Conservation (phyloP, 225 moss, liverwort and hornwort genomes). For the Thuidium tamariscinum region DNA sequence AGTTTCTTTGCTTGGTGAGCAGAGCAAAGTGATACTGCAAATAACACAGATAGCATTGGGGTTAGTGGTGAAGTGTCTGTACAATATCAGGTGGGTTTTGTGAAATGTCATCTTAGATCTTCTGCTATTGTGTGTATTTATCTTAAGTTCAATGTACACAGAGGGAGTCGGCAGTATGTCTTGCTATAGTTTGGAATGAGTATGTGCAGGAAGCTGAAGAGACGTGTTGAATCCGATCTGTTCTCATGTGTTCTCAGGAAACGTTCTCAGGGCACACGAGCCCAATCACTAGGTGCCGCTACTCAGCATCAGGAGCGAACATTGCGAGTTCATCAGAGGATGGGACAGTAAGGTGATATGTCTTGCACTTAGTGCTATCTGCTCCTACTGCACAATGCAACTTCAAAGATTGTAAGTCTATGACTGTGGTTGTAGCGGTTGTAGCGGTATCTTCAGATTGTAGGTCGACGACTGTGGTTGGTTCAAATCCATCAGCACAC, state of each 20-base stretch:
- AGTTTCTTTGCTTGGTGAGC: slow-evolving; percentile 1
- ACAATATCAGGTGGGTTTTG: slow-evolving; percentile 84
- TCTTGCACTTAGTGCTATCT: not conserved
- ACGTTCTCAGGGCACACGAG: slow-evolving; percentile 83
- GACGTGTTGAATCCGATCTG: not conserved
- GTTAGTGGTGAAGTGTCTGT: slow-evolving; percentile 50
- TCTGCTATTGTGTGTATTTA: not conserved
- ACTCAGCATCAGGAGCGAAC: slow-evolving; percentile 74
- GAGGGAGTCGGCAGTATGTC: not conserved
- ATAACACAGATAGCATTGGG: slow-evolving; percentile 2
- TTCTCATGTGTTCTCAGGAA: slow-evolving; percentile 36
- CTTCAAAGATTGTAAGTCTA: not conserved
- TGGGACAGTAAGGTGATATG: slow-evolving; percentile 77
- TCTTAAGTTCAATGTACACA: not conserved
- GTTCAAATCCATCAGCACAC: not conserved
- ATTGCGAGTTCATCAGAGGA: slow-evolving; percentile 89
- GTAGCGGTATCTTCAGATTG: not conserved
- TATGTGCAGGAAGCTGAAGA: not conserved
- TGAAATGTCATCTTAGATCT: slow-evolving; percentile 11
- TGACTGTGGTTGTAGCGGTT: not conserved
- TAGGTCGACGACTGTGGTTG: not conserved
- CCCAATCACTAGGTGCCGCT: slow-evolving; percentile 75
- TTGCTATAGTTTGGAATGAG: not conserved
- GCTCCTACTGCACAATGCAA: not conserved
- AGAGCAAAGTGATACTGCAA: slow-evolving; percentile 27